A percentile compares a stretch with the other conserved stretches of the same genome.
Evolutionary conservation across 192 early-diverging fungal species (phyloP).

Genomic region (Podila epicladia): DNA sequence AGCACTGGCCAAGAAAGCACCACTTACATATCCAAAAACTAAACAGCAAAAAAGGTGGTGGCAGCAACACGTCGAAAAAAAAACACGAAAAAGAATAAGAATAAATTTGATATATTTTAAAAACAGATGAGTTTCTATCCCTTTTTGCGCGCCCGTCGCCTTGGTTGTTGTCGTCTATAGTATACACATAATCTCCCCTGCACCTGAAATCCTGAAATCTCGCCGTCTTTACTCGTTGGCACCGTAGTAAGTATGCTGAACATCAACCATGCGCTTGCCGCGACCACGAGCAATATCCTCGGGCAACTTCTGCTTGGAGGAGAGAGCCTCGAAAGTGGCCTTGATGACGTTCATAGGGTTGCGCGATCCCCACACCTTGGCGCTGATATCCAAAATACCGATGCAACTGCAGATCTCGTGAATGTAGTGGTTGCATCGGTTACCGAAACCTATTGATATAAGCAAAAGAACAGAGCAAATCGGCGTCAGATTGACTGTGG

Average conservation of each 20-base stretch:
- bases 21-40: too few relatives aligned
- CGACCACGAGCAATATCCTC: slow-evolving; percentile 87
- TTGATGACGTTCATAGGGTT: slow-evolving; percentile 99
- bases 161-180: not conserved
- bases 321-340: slow-evolving; percentile 91
- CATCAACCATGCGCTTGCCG: slow-evolving; percentile 89
- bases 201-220: not conserved
- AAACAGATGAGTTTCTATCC: too few relatives aligned
- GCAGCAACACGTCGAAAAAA: too few relatives aligned
- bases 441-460: slow-evolving; percentile 80
- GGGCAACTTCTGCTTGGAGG: slow-evolving; percentile 76
- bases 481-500: too few relatives aligned
- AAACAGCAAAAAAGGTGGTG: too few relatives aligned
- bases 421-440: slow-evolving; percentile 91
- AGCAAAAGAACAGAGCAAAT: slow-evolving; percentile 3
- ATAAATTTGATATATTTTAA: too few relatives aligned
- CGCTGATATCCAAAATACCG: slow-evolving; percentile 92
- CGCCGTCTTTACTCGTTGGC: slow-evolving; percentile 49
- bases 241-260: slow-evolving; percentile 91
- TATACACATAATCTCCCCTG: not conserved
- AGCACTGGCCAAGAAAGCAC: too few relatives aligned
- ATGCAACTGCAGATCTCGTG: slow-evolving; percentile 95
- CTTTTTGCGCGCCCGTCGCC: too few relatives aligned
- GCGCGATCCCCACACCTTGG: slow-evolving; percentile 90
- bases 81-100: too few relatives aligned